Evolutionary conservation across 805 yeast genomes (phyloP).

Genomic region (Candida rishiriensis): DNA sequence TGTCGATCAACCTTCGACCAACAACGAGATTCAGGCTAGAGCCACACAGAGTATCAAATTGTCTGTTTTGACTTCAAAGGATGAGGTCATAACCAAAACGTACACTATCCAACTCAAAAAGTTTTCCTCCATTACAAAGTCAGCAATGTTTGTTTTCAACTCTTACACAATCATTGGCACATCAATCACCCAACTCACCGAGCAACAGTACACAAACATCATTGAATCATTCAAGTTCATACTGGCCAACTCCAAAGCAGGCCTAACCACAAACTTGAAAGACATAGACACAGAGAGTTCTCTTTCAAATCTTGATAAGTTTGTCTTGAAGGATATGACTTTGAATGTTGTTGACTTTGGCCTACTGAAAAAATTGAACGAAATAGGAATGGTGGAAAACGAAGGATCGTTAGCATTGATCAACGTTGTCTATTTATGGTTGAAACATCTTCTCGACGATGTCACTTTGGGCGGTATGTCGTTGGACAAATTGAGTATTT

Average conservation of each 20-base stretch:
- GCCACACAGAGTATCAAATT: slow-evolving; percentile 27
- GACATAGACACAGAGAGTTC: slow-evolving; percentile 6
- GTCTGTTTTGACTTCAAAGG: slow-evolving; percentile 8
- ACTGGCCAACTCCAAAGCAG: slow-evolving; percentile 6
- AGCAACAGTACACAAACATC: slow-evolving; percentile 21
- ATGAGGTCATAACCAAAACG: slow-evolving; percentile 13
- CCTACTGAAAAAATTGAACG: slow-evolving; percentile 13
- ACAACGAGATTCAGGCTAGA: slow-evolving; percentile 11
- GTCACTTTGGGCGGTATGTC: neutral
- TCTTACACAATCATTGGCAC: slow-evolving; percentile 33
- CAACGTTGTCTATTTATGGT: slow-evolving; percentile 24
- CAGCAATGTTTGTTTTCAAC: slow-evolving; percentile 16
- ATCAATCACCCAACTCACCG: slow-evolving; percentile 29
- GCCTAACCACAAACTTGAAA: slow-evolving; percentile 6
- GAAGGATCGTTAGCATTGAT: slow-evolving; percentile 20
- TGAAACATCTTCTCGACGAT: slow-evolving; percentile 19
- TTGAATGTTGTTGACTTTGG: slow-evolving; percentile 7
- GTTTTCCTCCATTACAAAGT: slow-evolving; percentile 12
- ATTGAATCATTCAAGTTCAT: slow-evolving; percentile 18
- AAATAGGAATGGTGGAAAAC: slow-evolving; percentile 17
- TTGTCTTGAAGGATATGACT: slow-evolving; percentile 16
- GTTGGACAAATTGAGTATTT: neutral
- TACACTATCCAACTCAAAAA: slow-evolving; percentile 11
- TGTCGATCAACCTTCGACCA: slow-evolving; percentile 6
- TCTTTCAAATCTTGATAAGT: slow-evolving; percentile 11